Percentiles rank a stretch among this genome's conserved stretches.
phyloP scores from a whole-genome alignment of 2,329 filamentous ascomycete genomes.

The Cladosporium phlei region DNA sequence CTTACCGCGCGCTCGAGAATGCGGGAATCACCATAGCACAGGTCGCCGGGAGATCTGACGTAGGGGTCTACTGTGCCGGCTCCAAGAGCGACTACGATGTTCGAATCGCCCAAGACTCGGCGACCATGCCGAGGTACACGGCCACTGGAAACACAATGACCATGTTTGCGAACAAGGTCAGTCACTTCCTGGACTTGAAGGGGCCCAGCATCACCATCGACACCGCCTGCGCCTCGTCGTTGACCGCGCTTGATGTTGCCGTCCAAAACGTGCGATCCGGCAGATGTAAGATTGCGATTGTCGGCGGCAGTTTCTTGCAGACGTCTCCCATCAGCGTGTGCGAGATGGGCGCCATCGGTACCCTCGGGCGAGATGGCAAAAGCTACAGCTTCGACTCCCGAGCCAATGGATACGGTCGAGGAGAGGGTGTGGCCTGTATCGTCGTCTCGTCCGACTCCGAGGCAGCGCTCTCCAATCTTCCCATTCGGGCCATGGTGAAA shows the following conservation, averaged over 20 bases:
- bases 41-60: conserved; percentile 12
- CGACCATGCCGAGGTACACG: conserved; percentile 20
- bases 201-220: conserved; percentile 19
- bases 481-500: conserved; percentile 17
- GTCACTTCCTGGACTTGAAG: conserved; percentile 18
- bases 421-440: conserved; percentile 23
- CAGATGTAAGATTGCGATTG: conserved; percentile 17
- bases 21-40: conserved; percentile 5
- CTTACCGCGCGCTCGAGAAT: conserved; percentile 20
- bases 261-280: conserved; percentile 12
- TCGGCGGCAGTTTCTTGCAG: conserved; percentile 23
- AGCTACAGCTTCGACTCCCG: conserved; percentile 29
- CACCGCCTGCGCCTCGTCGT: conserved; percentile 14
- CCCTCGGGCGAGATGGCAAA: too few species aligned
- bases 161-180: conserved; percentile 16
- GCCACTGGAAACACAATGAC: conserved; percentile 18
- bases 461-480: conserved; percentile 16
- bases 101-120: conserved; percentile 21
- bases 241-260: conserved; percentile 16
- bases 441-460: conserved; percentile 28
- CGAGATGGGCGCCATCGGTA: too few species aligned
- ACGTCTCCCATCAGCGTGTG: too few species aligned
- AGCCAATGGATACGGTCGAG: conserved; percentile 42
- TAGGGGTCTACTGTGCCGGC: conserved; percentile 21
- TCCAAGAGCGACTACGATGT: conserved; percentile 22